Percentiles rank a stretch among this genome's conserved stretches.
These are phyloP conservation scores for Coemansia sp. DNA, from an alignment of 192 early-diverging fungal genomes.

Conservation along the genomic window DNA sequence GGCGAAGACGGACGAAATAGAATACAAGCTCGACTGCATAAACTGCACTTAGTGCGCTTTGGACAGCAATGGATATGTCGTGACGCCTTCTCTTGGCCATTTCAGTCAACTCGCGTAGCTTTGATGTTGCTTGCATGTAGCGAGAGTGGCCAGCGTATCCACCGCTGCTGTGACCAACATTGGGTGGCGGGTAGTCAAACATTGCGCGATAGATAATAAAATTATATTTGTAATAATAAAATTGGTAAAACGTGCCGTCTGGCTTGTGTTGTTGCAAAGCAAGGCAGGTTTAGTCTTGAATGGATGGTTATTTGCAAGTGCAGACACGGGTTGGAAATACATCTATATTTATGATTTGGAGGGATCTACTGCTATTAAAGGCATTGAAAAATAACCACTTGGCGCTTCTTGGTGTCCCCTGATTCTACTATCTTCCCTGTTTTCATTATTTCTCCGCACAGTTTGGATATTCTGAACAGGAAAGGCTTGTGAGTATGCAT, in stretches of 20 bases:
- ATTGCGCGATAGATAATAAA: slow-evolving; percentile 6
- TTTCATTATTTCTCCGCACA: neutral
- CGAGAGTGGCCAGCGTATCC: neutral
- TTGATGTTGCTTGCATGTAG: slow-evolving; percentile 16
- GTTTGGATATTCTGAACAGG: neutral
- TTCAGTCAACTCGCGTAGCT: slow-evolving; percentile 5
- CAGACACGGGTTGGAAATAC: neutral
- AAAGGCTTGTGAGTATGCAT: neutral
- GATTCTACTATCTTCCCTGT: neutral
- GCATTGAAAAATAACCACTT: neutral
- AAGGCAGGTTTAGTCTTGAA: neutral
- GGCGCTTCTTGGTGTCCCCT: neutral
- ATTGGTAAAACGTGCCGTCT: neutral
- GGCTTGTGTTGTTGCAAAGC: neutral
- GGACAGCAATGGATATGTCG: slow-evolving; percentile 50
- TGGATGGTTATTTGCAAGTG: neutral
- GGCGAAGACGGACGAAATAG: slow-evolving; percentile 46
- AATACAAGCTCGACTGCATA: slow-evolving; percentile 40
- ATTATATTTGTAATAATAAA: neutral
- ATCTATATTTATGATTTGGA: neutral
- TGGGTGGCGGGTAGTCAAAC: slow-evolving; percentile 34
- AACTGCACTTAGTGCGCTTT: slow-evolving; percentile 29
- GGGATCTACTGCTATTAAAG: neutral
- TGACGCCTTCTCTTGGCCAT: slow-evolving; percentile 31
- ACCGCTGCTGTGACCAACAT: neutral